phyloP scores from a whole-genome alignment of 2,329 filamentous ascomycete species.

The Xylariaceae sp. region DNA sequence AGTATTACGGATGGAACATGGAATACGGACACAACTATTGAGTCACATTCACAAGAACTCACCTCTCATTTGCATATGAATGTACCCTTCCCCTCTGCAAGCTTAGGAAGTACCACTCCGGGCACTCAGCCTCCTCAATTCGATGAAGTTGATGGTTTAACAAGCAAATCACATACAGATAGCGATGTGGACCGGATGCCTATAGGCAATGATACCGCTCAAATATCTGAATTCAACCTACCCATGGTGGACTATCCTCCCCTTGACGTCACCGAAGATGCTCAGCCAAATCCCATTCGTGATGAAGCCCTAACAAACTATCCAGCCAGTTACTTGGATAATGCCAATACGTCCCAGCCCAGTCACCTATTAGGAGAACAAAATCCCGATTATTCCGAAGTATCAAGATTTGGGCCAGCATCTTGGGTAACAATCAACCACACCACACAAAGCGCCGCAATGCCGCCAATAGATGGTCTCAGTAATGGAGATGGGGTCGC shows the following conservation, averaged over 20 bases:
- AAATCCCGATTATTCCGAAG: background rate
- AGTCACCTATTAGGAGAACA: conserved; percentile 11
- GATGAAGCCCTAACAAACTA: conserved; percentile 23
- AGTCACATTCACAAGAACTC: background rate
- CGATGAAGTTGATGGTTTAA: background rate
- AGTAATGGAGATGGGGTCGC: conserved; percentile 23
- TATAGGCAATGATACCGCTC: background rate
- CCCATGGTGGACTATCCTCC: conserved; percentile 21
- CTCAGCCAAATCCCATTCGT: background rate
- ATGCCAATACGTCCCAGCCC: conserved; percentile 5
- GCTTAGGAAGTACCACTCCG: background rate
- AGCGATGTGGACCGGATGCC: background rate
- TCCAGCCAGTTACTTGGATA: conserved; percentile 26
- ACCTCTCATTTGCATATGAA: background rate
- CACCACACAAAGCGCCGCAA: conserved; percentile 10
- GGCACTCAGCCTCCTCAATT: background rate
- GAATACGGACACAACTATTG: background rate
- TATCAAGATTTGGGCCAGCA: conserved; percentile 11
- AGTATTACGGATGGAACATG: background rate
- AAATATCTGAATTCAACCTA: background rate
- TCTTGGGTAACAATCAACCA: conserved; percentile 31
- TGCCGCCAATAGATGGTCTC: conserved; percentile 18
- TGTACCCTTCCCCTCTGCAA: conserved; percentile 3
- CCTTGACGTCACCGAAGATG: conserved; percentile 19
- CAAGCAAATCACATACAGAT: background rate